Percentiles rank a stretch among this genome's conserved stretches.
These are phyloP conservation scores for Phytophthora pluvialis DNA, from an alignment of 352 stramenopile genomes.

Conservation along the genomic window DNA sequence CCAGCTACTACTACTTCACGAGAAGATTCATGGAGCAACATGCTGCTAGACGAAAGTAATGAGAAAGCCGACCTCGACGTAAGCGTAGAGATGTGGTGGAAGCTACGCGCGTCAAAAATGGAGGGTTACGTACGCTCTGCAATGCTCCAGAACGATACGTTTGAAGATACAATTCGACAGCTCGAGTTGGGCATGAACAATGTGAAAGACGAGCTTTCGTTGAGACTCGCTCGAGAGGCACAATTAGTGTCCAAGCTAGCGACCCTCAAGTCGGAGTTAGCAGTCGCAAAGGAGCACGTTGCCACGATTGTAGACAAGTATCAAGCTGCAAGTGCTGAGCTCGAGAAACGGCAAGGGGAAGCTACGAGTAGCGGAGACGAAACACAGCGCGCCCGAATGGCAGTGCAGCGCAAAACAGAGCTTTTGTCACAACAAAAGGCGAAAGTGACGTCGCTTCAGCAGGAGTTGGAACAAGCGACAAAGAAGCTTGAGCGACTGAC, in stretches of 20 bases:
- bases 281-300: conserved; percentile 38
- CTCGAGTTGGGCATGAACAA: conserved; percentile 50
- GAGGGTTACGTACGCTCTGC: conserved; percentile 44
- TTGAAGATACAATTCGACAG: conserved; percentile 50
- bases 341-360: conserved; percentile 39
- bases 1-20: background rate
- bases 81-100: conserved; percentile 35
- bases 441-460: conserved; percentile 33
- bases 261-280: conserved; percentile 39
- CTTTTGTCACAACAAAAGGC: conserved; percentile 50
- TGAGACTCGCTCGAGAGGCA: conserved; percentile 38
- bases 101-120: conserved; percentile 39
- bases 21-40: conserved; percentile 4
- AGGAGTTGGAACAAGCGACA: conserved; percentile 33
- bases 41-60: background rate
- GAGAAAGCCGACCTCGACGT: background rate
- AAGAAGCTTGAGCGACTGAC: conserved; percentile 36
- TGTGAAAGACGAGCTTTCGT: conserved; percentile 44
- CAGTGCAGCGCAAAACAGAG: conserved; percentile 60
- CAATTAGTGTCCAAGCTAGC: conserved; percentile 31
- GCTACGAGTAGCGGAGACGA: conserved; percentile 33
- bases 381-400: conserved; percentile 35
- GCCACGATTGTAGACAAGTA: conserved; percentile 45
- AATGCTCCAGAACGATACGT: conserved; percentile 50
- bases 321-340: conserved; percentile 31